Evolutionary conservation across 768 basidiomycete species (phyloP), one percentile per base, ranked within the genome.

Genomic region (Postia placenta): DNA sequence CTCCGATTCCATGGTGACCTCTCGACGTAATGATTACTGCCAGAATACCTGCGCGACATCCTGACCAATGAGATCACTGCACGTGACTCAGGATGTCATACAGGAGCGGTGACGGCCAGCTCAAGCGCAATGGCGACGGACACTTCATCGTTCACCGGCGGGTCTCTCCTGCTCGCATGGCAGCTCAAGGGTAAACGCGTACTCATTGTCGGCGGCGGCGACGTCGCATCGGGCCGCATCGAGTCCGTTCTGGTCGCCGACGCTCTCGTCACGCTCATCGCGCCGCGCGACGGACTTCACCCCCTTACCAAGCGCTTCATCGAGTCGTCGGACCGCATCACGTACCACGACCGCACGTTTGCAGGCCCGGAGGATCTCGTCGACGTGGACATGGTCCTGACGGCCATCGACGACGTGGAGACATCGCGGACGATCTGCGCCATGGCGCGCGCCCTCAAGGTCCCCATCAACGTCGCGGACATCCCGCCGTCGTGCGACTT

Each of bases 401-500:
- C 91, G 7, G 92, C 93, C n/a, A 80, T 96, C 39, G 92, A 95
- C 67, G 84, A 94, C 65, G 79, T 81, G 53, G 69, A 75, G 1
- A 71, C 79, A 49, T 91, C 88, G 22, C 78, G 78, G 46, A 62
- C 74, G n/a, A 93, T 98, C 38, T 86, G 79, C 59, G 60, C 74
- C 7, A 69, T 84, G 57, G 87, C 87, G 58, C 71, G 92, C 47
- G 71, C 75, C 22, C 73, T 66, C 46, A 77, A 73, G 41, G 85
- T 97, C 43, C 92, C 93, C 5, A 85, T 95, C 47, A 99, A 99
- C 67, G 92, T 92, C 52, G 96, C 96, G 33, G 95, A 99, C 69
- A 87, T 97, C 51, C 96, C 96, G 2, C 82, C 88, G 38, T 79
- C 84, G 37, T 99, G 96, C 74, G 95, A 99, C 68, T 99, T 99